Base-by-base conservation (phyloP, 306 rosid species). In the Adenanthera pavonina region DNA sequence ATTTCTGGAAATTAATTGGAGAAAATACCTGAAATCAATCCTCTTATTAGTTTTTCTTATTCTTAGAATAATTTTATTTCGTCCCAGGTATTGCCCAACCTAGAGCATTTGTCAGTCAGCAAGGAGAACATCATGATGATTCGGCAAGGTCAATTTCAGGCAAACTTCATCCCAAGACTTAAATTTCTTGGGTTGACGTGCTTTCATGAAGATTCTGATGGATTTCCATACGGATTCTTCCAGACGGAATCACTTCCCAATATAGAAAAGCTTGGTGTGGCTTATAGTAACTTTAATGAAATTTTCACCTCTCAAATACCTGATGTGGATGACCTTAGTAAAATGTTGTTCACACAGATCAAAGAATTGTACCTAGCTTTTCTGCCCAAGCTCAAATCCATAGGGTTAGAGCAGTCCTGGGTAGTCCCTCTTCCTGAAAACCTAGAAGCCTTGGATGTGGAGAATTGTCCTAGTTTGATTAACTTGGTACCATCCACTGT, bases 1-100 rank as follows among this genome's bases (percentile, higher is more conserved):
- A 25, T 25, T 25, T 25, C 30, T 25, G 30, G 30, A 25, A 25
- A 25, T 25, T 25, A 25, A 25, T 38, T 38, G 5, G 5, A 6
- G 25, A 53, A 16, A 53, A 53, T 53, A 19, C 5, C 1, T 53
- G 3, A 5, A 53, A 17, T 16, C 6, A 1, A 13, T 8, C 35
- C 35, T 65, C 2, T 30, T 9, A 41, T 30, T 5, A 34, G 20
- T 44, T 51, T 35, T 3, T 59, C 3, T 33, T 59, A 25, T 34
- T 3, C 0, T 53, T 6, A 9, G 10, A 20, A 20, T 59, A 8
- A 59, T 46, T 75, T 75, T 25, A 20, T 8, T 17, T 54, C 33
- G 1, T 75, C n/a, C 3, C 16, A 82, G 82, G 84, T 9, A 69
- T 12, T 79, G n/a, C 61, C 78, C 20, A 44, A 76, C 15, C 8